Evolutionary conservation across 2,329 filamentous ascomycete genomes (phyloP).

Genomic region (Akanthomyces uredinophilus): DNA sequence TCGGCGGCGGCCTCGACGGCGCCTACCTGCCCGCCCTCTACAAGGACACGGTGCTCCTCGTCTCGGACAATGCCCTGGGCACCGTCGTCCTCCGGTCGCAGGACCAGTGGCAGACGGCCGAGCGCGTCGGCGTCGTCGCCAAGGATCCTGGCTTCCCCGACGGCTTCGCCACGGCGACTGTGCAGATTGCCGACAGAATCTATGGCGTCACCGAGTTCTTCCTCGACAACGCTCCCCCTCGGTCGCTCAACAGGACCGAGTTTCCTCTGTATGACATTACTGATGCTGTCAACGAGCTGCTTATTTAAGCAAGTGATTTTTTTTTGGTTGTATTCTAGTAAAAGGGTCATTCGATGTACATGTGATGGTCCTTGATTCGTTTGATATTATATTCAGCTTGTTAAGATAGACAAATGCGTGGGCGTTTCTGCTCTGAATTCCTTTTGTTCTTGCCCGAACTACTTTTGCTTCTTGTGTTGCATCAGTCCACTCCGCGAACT

Average conservation of each 20-base stretch:
- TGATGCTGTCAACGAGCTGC: background rate
- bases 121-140: slow-evolving; percentile 30
- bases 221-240: background rate
- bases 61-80: slow-evolving; percentile 27
- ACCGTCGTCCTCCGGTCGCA: slow-evolving; percentile 31
- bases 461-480: too few relatives aligned
- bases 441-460: background rate
- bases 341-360: too few relatives aligned
- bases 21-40: slow-evolving; percentile 31
- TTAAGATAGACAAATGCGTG: background rate
- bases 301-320: background rate
- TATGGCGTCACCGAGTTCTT: background rate
- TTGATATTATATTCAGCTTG: background rate
- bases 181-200: slow-evolving; percentile 15
- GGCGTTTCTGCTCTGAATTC: background rate
- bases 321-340: background rate
- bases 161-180: slow-evolving; percentile 15
- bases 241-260: background rate
- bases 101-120: slow-evolving; percentile 32
- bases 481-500: too few relatives aligned
- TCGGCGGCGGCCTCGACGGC: slow-evolving; percentile 21
- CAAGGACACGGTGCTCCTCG: slow-evolving; percentile 29
- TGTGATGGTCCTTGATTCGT: too few relatives aligned
- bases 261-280: slow-evolving; percentile 4
- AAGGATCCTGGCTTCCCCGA: slow-evolving; percentile 17